Percentiles rank a stretch among this genome's conserved stretches.
Conservation (phyloP, 202 grass and related monocot genomes). For the Zoysia matrella region DNA sequence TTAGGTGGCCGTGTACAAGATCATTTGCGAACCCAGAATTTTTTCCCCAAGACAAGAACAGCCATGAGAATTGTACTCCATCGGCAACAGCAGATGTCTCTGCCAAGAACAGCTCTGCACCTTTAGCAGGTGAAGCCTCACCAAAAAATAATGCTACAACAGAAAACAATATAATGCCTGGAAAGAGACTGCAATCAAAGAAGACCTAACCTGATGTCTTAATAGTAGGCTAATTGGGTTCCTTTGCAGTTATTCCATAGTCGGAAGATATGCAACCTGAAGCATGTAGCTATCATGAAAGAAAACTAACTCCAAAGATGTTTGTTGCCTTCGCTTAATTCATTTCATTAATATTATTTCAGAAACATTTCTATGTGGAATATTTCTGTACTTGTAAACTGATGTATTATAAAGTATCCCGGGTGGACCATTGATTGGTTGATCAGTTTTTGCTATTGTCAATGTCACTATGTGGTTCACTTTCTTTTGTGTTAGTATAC, state of each 20-base stretch:
- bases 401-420: conserved; percentile 37
- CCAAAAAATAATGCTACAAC: conserved; percentile 50
- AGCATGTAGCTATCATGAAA: conserved; percentile 48
- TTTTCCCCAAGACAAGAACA: conserved; percentile 49
- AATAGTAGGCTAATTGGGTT: conserved; percentile 32
- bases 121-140: conserved; percentile 47
- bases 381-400: conserved; percentile 35
- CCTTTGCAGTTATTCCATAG: conserved; percentile 36
- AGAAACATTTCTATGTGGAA: conserved; percentile 40
- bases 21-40: conserved; percentile 57
- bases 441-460: neutral
- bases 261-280: conserved; percentile 38
- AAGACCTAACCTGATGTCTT: conserved; percentile 65
- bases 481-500: conserved; percentile 11
- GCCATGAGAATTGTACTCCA: conserved; percentile 41
- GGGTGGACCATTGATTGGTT: conserved; percentile 26
- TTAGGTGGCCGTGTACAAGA: conserved; percentile 77
- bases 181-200: conserved; percentile 62
- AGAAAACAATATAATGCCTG: conserved; percentile 63
- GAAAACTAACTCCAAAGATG: conserved; percentile 23
- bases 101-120: conserved; percentile 49
- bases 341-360: conserved; percentile 29
- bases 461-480: conserved; percentile 20
- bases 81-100: conserved; percentile 50
- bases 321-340: conserved; percentile 31